These are phyloP conservation scores for Murraya koenigii DNA, from an alignment of 345 rosid genomes.

Conservation along the genomic window DNA sequence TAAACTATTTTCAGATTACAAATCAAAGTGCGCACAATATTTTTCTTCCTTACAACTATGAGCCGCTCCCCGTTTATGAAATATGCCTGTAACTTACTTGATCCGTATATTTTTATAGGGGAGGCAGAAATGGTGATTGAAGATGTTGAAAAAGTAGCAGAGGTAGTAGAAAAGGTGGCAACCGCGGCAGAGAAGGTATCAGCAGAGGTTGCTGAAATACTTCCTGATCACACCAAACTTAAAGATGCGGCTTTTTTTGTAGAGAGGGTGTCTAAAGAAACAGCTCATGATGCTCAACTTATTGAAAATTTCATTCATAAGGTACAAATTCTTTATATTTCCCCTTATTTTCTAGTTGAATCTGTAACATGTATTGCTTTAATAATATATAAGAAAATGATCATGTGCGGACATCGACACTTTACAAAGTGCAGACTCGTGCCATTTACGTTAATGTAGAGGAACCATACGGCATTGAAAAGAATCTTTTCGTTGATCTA, in stretches of 20 bases:
- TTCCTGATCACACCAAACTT: constrained; percentile 51
- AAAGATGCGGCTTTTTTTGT: constrained; percentile 52
- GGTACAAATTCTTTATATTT: constrained; percentile 28
- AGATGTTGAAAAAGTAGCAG: constrained; percentile 42
- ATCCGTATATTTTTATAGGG: constrained; percentile 17
- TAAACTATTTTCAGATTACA: too few species aligned
- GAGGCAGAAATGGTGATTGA: constrained; percentile 43
- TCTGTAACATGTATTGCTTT: too few species aligned
- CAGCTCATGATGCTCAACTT: constrained; percentile 60
- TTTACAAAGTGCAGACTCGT: too few species aligned
- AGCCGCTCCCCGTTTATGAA: too few species aligned
- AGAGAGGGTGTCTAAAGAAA: constrained; percentile 52
- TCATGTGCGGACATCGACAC: too few species aligned
- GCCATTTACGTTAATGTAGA: too few species aligned
- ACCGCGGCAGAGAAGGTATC: constrained; percentile 30
- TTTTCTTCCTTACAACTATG: too few species aligned
- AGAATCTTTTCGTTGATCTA: too few species aligned
- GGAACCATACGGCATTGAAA: too few species aligned
- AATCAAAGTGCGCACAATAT: too few species aligned
- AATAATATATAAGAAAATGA: too few species aligned
- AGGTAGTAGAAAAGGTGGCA: constrained; percentile 51
- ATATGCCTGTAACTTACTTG: background rate
- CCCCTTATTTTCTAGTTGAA: too few species aligned
- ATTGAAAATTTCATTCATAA: constrained; percentile 48
- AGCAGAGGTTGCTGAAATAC: constrained; percentile 41